Percentiles rank a stretch among this genome's conserved stretches.
phyloP scores from a whole-genome alignment of 805 yeast species.

The Saturnispora kantuleensis region DNA sequence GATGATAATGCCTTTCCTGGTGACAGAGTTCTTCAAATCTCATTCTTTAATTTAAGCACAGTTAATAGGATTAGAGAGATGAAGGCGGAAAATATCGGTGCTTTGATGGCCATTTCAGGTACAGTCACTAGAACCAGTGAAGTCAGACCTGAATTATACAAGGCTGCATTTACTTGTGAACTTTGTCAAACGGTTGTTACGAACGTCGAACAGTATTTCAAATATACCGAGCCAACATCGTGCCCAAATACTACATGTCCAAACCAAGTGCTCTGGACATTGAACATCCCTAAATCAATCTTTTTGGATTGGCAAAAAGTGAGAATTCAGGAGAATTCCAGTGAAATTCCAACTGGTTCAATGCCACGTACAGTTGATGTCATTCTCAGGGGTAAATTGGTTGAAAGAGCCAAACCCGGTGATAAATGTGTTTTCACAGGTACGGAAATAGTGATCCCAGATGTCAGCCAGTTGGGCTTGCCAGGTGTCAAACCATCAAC shows the following conservation, averaged over 20 bases:
- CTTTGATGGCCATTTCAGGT: constrained; percentile 76
- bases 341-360: constrained; percentile 94
- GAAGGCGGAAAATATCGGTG: constrained; percentile 81
- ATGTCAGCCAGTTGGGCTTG: constrained; percentile 82
- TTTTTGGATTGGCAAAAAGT: constrained; percentile 96
- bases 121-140: constrained; percentile 95
- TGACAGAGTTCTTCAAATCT: constrained; percentile 78
- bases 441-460: constrained; percentile 90
- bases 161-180: constrained; percentile 83
- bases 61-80: constrained; percentile 81
- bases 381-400: constrained; percentile 84
- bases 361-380: constrained; percentile 97
- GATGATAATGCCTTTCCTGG: constrained; percentile 34
- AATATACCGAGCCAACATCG: constrained; percentile 87
- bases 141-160: constrained; percentile 87
- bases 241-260: constrained; percentile 85
- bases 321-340: constrained; percentile 92
- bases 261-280: constrained; percentile 77
- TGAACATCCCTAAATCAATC: constrained; percentile 73
- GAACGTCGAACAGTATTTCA: constrained; percentile 87
- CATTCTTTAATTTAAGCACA: constrained; percentile 78
- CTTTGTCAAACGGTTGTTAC: constrained; percentile 76
- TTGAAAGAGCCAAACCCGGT: constrained; percentile 95
- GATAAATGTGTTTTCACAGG: constrained; percentile 93
- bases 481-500: constrained; percentile 92